Percentiles rank a stretch among this genome's conserved stretches.
Conservation (phyloP, 148 eudicot species). For the Rhododendron henanense region DNA sequence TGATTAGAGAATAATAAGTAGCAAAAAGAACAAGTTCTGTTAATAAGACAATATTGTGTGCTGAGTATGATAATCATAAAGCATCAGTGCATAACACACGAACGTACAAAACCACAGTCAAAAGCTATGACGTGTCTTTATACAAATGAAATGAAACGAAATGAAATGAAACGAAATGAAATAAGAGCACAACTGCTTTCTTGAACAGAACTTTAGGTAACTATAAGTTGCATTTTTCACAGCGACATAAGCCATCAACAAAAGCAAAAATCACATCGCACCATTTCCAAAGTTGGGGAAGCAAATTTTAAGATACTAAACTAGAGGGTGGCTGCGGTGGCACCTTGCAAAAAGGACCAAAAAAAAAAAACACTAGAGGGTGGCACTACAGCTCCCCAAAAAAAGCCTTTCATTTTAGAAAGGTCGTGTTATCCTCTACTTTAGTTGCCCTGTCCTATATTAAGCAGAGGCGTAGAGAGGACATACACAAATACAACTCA, state of each 20-base stretch:
- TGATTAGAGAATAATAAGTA: not conserved
- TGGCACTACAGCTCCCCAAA: not conserved
- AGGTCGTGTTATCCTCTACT: not conserved
- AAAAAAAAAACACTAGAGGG: not conserved
- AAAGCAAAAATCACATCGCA: not conserved
- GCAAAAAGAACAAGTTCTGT: not conserved
- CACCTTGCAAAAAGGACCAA: not conserved
- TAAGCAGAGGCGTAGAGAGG: not conserved
- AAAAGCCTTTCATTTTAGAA: not conserved
- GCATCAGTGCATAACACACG: not conserved
- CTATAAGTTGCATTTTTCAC: not conserved
- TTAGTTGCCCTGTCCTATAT: not conserved
- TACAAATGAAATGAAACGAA: not conserved
- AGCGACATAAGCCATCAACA: not conserved
- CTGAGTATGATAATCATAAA: not conserved
- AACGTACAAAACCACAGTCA: not conserved
- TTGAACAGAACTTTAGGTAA: not conserved
- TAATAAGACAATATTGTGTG: not conserved
- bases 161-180: not conserved
- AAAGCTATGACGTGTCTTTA: not conserved
- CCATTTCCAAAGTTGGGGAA: not conserved
- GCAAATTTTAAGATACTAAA: not conserved
- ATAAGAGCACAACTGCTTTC: not conserved
- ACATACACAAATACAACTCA: not conserved
- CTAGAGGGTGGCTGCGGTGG: not conserved